Base-by-base conservation (phyloP, 768 basidiomycete species). In the button mushroom (Agaricus bisporus) region DNA sequence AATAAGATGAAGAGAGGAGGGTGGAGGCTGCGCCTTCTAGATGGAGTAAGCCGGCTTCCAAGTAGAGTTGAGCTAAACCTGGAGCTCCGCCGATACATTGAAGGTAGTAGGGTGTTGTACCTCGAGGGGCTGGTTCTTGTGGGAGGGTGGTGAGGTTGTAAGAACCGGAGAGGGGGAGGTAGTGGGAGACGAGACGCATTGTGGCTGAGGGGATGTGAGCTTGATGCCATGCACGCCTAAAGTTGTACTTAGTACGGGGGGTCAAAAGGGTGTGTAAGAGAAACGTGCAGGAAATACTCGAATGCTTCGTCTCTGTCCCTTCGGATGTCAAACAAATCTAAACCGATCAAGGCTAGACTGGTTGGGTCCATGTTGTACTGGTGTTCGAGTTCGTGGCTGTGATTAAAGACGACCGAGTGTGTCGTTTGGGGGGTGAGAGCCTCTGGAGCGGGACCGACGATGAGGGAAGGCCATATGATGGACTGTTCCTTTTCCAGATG, bases 361-460 rank as follows among this genome's bases (percentile, higher is more conserved):
- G 89, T 91, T 1, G 89, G 83, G 64, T 91, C 89, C 86, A 91
- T 89, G 59, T 91, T 91, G 59, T 86, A 91, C 60, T 79, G 76
- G 43, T 79, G 75, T 54, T 90, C 87, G 50, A 72, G 66, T 52
- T 74, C 77, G 49, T 71, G 74, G 55, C 65, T 76, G 26, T 74
- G 67, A 49, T 80, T 73, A 63, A 82, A 80, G 7, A 81, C 72
- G 32, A 81, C 70, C 1, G 83, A 76, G 50, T 77, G 74, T 4
- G 75, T 68, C 17, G 77, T 65, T 48, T 67, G 72, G 3, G 83
- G 77, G 0, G 84, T 80, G 5, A 88, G 64, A 10, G 77, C 68
- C 45, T 80, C 79, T 1, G 86, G 84, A 8, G 81, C 86, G 8
- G 89, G 85, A 29, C 89, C 77, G n/a, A 87, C 76, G 47, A 91